These are phyloP conservation scores for Rubia tinctorum DNA, from an alignment of 305 asterid species.

Conservation along the genomic window DNA sequence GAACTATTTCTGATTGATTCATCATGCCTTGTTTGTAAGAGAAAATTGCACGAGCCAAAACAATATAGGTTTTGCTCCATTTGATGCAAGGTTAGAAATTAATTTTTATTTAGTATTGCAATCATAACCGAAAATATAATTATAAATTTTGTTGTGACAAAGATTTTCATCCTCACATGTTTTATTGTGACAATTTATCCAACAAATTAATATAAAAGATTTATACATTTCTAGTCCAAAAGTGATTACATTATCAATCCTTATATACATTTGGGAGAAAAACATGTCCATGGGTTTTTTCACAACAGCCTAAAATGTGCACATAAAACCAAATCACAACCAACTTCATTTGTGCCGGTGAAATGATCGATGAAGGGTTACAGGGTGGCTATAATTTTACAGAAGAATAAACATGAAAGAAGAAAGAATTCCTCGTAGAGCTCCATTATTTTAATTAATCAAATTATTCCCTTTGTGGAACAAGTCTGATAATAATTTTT, in stretches of 20 bases:
- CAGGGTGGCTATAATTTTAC: background rate
- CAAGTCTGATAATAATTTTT: too few relatives aligned
- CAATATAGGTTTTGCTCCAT: background rate
- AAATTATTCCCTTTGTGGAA: too few relatives aligned
- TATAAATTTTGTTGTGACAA: background rate
- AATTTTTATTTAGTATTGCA: too few relatives aligned
- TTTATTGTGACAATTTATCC: too few relatives aligned
- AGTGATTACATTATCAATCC: too few relatives aligned
- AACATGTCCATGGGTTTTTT: too few relatives aligned
- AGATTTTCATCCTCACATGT: too few relatives aligned
- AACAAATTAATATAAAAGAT: too few relatives aligned
- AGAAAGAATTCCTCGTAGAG: background rate
- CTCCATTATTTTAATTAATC: background rate
- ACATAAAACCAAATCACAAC: background rate
- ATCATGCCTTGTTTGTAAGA: constrained; percentile 1
- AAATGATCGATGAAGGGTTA: background rate
- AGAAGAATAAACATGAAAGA: background rate
- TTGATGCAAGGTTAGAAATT: background rate
- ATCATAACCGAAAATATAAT: background rate
- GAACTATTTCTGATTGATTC: background rate
- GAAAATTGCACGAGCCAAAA: background rate
- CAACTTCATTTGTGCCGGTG: background rate
- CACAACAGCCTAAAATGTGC: background rate
- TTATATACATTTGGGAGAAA: too few relatives aligned
- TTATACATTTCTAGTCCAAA: too few relatives aligned